These are phyloP conservation scores for Debaryomycetaceae sp. DNA, from an alignment of 1,139 yeast genomes.

Conservation along the genomic window DNA sequence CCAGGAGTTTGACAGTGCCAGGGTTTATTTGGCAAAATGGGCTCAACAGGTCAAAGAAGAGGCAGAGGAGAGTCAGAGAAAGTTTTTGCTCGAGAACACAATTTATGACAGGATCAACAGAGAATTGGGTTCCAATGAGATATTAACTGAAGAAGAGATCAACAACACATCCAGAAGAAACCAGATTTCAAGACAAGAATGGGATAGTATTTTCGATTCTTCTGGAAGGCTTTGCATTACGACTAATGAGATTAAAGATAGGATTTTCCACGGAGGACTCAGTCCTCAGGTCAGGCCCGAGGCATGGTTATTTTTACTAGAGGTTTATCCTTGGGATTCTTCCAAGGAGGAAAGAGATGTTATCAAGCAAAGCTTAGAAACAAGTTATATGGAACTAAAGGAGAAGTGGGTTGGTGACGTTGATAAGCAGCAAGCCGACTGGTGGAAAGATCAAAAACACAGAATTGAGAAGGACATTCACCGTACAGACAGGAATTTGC, in stretches of 20 bases:
- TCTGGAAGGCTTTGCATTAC: conserved; percentile 74
- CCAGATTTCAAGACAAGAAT: conserved; percentile 67
- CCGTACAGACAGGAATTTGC: conserved; percentile 80
- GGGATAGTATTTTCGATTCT: conserved; percentile 81
- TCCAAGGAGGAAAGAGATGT: conserved; percentile 64
- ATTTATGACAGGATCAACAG: conserved; percentile 56
- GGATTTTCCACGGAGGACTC: conserved; percentile 89
- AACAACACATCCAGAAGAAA: conserved; percentile 60
- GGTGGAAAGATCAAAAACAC: conserved; percentile 83
- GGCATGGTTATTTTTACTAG: conserved; percentile 85
- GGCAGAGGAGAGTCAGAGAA: conserved; percentile 69
- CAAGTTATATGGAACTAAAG: conserved; percentile 65
- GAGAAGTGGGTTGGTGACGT: conserved; percentile 65
- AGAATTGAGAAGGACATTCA: conserved; percentile 93
- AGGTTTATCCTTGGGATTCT: conserved; percentile 88
- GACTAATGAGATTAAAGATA: conserved; percentile 68
- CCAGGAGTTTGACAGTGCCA: conserved; percentile 89
- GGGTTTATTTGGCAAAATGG: conserved; percentile 94
- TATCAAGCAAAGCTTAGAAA: conserved; percentile 52
- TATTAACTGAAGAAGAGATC: conserved; percentile 60
- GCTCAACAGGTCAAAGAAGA: conserved; percentile 93
- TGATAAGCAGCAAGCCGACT: conserved; percentile 57
- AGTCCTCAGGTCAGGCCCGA: conserved; percentile 56
- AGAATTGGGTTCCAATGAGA: conserved; percentile 65
- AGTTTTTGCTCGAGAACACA: conserved; percentile 58